These are phyloP conservation scores for Penicillium desertorum DNA, from an alignment of 495 filamentous ascomycete genomes.

Conservation along the genomic window DNA sequence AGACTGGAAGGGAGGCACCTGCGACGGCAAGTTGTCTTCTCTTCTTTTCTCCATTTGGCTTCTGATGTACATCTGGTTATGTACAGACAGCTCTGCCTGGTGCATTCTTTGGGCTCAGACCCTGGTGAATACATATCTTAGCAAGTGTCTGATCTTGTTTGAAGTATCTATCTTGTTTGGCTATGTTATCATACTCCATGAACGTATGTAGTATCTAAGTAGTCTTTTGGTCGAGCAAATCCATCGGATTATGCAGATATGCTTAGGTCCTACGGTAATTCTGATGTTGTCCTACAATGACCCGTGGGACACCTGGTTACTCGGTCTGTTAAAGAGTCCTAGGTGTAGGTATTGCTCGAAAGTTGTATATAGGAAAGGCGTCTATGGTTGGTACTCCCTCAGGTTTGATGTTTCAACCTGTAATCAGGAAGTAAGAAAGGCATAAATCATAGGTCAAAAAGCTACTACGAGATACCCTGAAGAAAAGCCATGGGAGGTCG, in stretches of 20 bases:
- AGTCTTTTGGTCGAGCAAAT: background rate
- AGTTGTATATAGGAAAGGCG: background rate
- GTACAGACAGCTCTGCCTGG: constrained; percentile 5
- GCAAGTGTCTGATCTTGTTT: constrained; percentile 7
- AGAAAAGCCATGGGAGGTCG: background rate
- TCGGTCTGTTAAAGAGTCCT: background rate
- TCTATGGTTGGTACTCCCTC: background rate
- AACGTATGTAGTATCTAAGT: background rate
- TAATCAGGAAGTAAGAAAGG: background rate
- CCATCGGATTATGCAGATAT: background rate
- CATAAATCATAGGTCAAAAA: background rate
- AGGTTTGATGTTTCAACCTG: background rate
- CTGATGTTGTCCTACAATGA: background rate
- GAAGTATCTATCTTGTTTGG: constrained; percentile 4
- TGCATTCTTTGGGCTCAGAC: background rate
- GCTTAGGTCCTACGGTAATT: background rate
- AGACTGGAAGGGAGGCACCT: background rate
- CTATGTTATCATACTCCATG: constrained; percentile 11
- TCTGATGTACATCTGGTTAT: constrained; percentile 15
- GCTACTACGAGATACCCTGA: background rate
- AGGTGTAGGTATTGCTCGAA: background rate
- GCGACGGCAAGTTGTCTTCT: background rate
- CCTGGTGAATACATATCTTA: constrained; percentile 2
- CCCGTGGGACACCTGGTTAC: background rate
- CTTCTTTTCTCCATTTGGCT: background rate